These are phyloP conservation scores for Gossypium trilobum DNA, from an alignment of 441 rosid species.

Conservation along the genomic window DNA sequence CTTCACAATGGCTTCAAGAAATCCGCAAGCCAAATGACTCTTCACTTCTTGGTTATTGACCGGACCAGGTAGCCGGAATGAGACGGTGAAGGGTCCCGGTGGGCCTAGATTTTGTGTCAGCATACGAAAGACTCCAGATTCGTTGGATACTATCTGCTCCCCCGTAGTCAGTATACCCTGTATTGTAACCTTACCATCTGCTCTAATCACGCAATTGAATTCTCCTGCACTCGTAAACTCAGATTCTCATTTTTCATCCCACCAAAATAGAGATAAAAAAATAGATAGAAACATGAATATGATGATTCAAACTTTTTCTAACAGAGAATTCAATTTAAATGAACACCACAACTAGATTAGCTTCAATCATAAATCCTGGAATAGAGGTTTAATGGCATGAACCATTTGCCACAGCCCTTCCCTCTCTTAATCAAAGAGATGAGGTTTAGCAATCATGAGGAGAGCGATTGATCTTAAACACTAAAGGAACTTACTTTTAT, in stretches of 20 bases:
- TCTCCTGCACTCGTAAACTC: constrained; percentile 37
- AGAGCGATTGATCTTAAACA: constrained; percentile 8
- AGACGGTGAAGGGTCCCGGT: constrained; percentile 57
- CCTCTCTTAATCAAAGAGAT: neutral
- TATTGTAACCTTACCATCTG: constrained; percentile 50
- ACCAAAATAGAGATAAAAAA: neutral
- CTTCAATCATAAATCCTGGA: neutral
- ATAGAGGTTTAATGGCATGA: neutral
- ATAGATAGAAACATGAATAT: neutral
- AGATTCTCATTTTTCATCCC: neutral
- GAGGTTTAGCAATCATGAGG: constrained; percentile 12
- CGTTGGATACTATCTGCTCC: constrained; percentile 49
- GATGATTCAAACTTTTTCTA: neutral
- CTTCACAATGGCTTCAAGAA: constrained; percentile 56
- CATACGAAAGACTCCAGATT: constrained; percentile 58
- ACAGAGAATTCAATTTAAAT: neutral
- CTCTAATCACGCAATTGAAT: constrained; percentile 53
- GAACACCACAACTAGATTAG: neutral
- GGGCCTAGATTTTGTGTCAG: constrained; percentile 56
- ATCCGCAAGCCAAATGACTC: constrained; percentile 46
- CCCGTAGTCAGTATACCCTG: constrained; percentile 68
- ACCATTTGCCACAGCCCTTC: neutral
- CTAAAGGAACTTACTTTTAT: constrained; percentile 48
- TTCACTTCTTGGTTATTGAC: constrained; percentile 40
- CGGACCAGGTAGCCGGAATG: constrained; percentile 69